Evolutionary conservation across 768 basidiomycete species (phyloP).

Genomic region (Dentipellis fragilis): DNA sequence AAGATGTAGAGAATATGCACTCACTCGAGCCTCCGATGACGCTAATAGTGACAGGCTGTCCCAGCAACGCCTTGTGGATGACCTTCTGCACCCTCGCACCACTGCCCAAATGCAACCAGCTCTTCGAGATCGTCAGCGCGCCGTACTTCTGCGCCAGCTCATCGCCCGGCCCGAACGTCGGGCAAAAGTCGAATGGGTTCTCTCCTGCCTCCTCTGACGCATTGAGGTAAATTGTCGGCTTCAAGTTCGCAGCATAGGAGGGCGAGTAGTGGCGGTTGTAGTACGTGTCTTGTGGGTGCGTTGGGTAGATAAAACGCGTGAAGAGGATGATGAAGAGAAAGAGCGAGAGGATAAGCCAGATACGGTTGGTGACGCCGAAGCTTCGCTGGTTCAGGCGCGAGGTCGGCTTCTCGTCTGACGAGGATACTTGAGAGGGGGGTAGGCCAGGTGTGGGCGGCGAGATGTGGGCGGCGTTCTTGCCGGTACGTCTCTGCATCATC

Average conservation of each 20-base stretch:
- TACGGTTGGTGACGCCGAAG: constrained; percentile 56
- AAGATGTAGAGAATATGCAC: constrained; percentile 13
- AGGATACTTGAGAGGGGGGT: constrained; percentile 31
- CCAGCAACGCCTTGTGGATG: constrained; percentile 73
- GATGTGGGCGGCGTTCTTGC: constrained; percentile 49
- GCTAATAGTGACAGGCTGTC: constrained; percentile 82
- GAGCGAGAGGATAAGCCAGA: constrained; percentile 49
- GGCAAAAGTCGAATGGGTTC: constrained; percentile 89
- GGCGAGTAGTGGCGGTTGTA: constrained; percentile 16
- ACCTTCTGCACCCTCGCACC: constrained; percentile 76
- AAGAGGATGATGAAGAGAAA: constrained; percentile 46
- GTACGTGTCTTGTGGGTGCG: constrained; percentile 15
- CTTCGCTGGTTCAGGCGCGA: constrained; percentile 46
- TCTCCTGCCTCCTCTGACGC: constrained; percentile 35
- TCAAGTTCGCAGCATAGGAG: constrained; percentile 31
- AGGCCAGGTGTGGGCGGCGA: constrained; percentile 29
- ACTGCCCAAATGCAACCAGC: constrained; percentile 68
- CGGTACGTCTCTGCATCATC: constrained; percentile 51
- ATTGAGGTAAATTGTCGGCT: constrained; percentile 81
- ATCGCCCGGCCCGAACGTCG: constrained; percentile 77
- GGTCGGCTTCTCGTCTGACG: constrained; percentile 33
- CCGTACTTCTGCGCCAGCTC: constrained; percentile 74
- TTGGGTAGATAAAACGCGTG: constrained; percentile 45
- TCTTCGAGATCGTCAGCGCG: constrained; percentile 60
- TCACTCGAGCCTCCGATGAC: constrained; percentile 82